A percentile compares a stretch with the other conserved stretches of the same genome.
phyloP scores from a whole-genome alignment of 2,329 filamentous ascomycete genomes.

The Drechslera avenae region DNA sequence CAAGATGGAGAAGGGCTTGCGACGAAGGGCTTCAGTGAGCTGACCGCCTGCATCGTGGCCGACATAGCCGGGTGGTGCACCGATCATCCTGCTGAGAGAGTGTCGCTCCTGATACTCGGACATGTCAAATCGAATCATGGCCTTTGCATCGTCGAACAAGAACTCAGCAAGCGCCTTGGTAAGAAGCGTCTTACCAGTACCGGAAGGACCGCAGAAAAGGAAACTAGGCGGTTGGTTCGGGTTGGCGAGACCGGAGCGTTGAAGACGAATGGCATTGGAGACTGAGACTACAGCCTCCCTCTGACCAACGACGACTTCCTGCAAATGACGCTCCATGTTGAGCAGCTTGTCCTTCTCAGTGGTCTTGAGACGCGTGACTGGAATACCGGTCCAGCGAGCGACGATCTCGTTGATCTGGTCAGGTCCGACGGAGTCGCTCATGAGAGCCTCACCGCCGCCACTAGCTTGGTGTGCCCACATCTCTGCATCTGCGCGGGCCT shows the following conservation, averaged over 20 bases:
- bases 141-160: slow-evolving; percentile 93
- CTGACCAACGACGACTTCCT: slow-evolving; percentile 88
- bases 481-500: slow-evolving; percentile 76
- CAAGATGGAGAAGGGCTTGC: slow-evolving; percentile 95
- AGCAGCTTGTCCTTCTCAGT: slow-evolving; percentile 98
- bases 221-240: slow-evolving; percentile 97
- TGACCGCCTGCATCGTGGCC: slow-evolving; percentile 96
- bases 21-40: slow-evolving; percentile 89
- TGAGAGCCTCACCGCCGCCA: slow-evolving; percentile 66
- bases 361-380: slow-evolving; percentile 89
- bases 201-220: slow-evolving; percentile 97
- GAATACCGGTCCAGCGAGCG: slow-evolving; percentile 96
- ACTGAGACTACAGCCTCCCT: slow-evolving; percentile 91
- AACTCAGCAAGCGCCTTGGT: slow-evolving; percentile 98
- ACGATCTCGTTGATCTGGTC: slow-evolving; percentile 99
- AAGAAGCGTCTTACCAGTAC: slow-evolving; percentile 95
- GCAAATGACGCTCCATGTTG: slow-evolving; percentile 88
- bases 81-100: slow-evolving; percentile 94
- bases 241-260: slow-evolving; percentile 91
- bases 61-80: slow-evolving; percentile 94
- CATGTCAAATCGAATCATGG: slow-evolving; percentile 99
- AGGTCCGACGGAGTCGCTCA: slow-evolving; percentile 91
- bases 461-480: slow-evolving; percentile 62
- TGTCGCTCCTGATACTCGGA: slow-evolving; percentile 99
- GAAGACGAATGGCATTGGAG: slow-evolving; percentile 92